phyloP scores from a whole-genome alignment of 352 stramenopile species.

The Globisporangium paroecandrum region DNA sequence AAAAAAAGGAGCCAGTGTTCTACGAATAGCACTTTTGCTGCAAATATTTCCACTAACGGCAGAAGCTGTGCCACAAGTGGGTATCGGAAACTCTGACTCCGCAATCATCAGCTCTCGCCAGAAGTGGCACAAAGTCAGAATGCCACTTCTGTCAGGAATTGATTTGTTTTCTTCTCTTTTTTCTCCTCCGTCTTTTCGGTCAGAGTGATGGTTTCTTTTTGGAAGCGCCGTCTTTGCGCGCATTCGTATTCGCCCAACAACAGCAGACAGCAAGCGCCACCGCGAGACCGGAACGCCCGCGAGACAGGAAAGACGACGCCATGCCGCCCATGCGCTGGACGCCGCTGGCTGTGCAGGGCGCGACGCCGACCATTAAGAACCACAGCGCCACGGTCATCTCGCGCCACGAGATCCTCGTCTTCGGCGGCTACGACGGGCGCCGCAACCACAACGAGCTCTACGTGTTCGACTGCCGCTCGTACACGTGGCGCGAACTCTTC shows the following conservation, averaged over 20 bases:
- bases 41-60: no score
- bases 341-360: slow-evolving; percentile 34
- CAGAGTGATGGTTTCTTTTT: slow-evolving; percentile 7
- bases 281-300: not conserved
- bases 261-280: not conserved
- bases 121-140: no score
- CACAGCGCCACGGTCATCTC: slow-evolving; percentile 75
- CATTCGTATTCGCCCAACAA: not conserved
- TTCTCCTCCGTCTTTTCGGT: not conserved
- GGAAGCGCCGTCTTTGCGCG: not conserved
- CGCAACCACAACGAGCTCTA: slow-evolving; percentile 94
- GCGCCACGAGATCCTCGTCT: slow-evolving; percentile 65
- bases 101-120: no score
- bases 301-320: not conserved
- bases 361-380: slow-evolving; percentile 82
- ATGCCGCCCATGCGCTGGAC: slow-evolving; percentile 65
- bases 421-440: slow-evolving; percentile 94
- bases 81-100: no score
- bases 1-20: no score
- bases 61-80: no score
- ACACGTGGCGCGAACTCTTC: slow-evolving; percentile 62
- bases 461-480: slow-evolving; percentile 78
- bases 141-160: no score
- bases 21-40: no score
- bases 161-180: no score